A percentile compares a stretch with the other conserved stretches of the same genome.
Evolutionary conservation across 805 yeast genomes (phyloP).

Genomic region (Isabelozyma gotoi): DNA sequence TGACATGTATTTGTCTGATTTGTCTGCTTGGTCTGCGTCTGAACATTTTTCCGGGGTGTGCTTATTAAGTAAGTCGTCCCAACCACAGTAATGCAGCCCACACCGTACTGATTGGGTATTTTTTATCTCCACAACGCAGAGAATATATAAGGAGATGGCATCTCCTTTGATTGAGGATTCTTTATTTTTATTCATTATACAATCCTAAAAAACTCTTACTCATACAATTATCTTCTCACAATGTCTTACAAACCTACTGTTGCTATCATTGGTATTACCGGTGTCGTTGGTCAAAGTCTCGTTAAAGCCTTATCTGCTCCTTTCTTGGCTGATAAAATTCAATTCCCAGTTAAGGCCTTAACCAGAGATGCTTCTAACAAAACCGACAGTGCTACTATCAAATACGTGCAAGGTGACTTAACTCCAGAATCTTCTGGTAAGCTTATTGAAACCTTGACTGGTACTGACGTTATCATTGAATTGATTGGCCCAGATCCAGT

Average conservation of each 20-base stretch:
- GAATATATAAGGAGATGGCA: too few species aligned
- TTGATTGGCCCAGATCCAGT: slow-evolving; percentile 34
- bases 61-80: too few species aligned
- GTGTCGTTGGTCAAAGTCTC: slow-evolving; percentile 50
- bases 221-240: background rate
- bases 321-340: slow-evolving; percentile 38
- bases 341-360: slow-evolving; percentile 51
- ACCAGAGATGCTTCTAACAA: slow-evolving; percentile 43
- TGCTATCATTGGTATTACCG: slow-evolving; percentile 55
- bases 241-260: slow-evolving; percentile 21
- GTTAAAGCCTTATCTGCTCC: slow-evolving; percentile 45
- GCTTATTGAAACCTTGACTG: slow-evolving; percentile 39
- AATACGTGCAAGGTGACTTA: slow-evolving; percentile 38
- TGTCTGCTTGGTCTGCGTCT: too few species aligned
- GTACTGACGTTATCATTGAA: slow-evolving; percentile 52
- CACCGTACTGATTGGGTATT: too few species aligned
- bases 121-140: too few species aligned
- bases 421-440: slow-evolving; percentile 19
- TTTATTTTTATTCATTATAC: background rate
- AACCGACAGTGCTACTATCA: slow-evolving; percentile 29
- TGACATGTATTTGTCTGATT: too few species aligned
- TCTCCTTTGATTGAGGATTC: too few species aligned
- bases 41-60: too few species aligned
- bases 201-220: background rate
- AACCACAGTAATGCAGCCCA: too few species aligned